These are phyloP conservation scores for Ustilago trichophora DNA, from an alignment of 1,284 basidiomycete species.

Conservation along the genomic window DNA sequence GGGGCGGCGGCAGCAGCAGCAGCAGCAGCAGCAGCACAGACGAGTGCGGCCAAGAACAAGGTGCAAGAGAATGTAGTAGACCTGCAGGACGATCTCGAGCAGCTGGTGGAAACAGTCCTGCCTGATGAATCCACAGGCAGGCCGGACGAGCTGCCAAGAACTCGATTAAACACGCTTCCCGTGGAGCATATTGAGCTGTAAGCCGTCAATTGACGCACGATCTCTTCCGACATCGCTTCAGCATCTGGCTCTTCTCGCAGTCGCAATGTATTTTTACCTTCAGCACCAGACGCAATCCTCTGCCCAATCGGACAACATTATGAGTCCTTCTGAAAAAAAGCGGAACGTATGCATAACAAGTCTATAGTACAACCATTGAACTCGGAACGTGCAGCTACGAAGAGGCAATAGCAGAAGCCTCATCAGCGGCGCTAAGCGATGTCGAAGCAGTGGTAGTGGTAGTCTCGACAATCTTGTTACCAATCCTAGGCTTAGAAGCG, in stretches of 20 bases:
- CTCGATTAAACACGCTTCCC: constrained; percentile 22
- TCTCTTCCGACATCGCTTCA: neutral
- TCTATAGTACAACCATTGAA: too few species aligned
- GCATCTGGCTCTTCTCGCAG: neutral
- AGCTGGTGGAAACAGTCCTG: constrained; percentile 20
- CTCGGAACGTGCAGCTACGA: too few species aligned
- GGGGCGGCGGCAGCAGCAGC: too few species aligned
- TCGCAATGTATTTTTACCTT: neutral
- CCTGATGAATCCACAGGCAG: constrained; percentile 4
- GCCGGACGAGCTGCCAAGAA: constrained; percentile 3
- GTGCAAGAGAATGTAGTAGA: constrained; percentile 20
- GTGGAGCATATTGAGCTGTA: constrained; percentile 36
- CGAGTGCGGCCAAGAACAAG: constrained; percentile 1
- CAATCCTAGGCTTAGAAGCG: constrained; percentile 79
- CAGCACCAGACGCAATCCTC: too few species aligned
- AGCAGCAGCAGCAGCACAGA: constrained; percentile 15
- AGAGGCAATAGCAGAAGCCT: neutral
- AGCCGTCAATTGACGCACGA: too few species aligned
- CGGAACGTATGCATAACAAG: too few species aligned
- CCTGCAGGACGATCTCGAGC: constrained; percentile 28
- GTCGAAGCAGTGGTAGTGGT: neutral
- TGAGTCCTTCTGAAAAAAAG: too few species aligned
- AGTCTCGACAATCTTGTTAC: constrained; percentile 67
- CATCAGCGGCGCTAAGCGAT: too few species aligned
- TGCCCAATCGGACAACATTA: too few species aligned